Evolutionary conservation across 2,329 filamentous ascomycete species (phyloP), one percentile per base, ranked within the genome.

Genomic region (Aspergillus versicolor): DNA sequence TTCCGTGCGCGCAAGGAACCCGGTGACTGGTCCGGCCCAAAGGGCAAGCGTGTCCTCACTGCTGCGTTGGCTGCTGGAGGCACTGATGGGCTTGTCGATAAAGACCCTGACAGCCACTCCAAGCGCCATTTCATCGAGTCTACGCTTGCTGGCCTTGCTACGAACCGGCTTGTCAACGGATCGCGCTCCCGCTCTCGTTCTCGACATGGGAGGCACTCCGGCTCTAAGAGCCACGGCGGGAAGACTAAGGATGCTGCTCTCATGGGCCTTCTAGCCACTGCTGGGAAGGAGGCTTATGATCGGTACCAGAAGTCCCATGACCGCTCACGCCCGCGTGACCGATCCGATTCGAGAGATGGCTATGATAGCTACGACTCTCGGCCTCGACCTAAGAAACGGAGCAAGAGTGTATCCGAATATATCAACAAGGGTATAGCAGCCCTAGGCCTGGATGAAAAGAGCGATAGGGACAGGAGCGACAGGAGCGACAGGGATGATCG

Each of bases 1-100:
- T 96, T 96, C 81, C 88, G 91, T 60, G 88, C 92, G 56, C 88
- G 92, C 71, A 96, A 93, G 68, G 89, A 94, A 61, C 89, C 91
- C 2, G 93, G 93, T 54, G 85, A 88, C 43, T 97, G 92, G 92
- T 89, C 88, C 62, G 93, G 92, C 38, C 89, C 90, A 61, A 97
- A 97, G 77, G 91, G 92, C 63, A 94, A 92, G 79, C 91, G 93
- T 52, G 85, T 97, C 59, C 83, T 96, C 48, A 97, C 93, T 21
- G 92, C 92, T 47, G 93, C 93, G 37, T 75, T 87, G 24, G 89
- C 91, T 75, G 92, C 93, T 58, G 93, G 90, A 64, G 90, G 91
- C 57, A 89, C 96, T 60, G 91, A 97, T 73, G 86, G 87, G 8
- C 83, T 92, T 42, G 80, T 88, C 56, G 85, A 87, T 63, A 79